Conservation (phyloP, 106 monocot species). For the Dendrobium nobile region DNA sequence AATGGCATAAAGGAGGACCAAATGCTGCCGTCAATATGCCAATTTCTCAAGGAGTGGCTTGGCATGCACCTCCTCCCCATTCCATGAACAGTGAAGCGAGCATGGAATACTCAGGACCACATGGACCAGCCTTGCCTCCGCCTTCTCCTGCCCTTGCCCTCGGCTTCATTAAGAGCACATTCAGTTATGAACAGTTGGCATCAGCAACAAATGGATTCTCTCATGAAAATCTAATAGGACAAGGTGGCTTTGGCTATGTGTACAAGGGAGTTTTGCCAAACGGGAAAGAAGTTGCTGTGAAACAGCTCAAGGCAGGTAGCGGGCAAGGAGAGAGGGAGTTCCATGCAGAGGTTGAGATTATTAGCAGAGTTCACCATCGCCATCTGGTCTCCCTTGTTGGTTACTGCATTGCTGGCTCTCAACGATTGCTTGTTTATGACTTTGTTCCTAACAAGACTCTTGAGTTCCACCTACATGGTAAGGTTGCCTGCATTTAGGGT, state of each 20-base stretch:
- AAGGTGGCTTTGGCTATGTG: constrained; percentile 85
- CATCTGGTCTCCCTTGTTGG: constrained; percentile 85
- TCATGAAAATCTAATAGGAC: constrained; percentile 58
- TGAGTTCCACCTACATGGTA: constrained; percentile 79
- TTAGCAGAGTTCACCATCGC: constrained; percentile 86
- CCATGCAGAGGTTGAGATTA: constrained; percentile 89
- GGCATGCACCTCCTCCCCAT: constrained; percentile 17
- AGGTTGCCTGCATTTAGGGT: background rate
- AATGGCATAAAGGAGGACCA: constrained; percentile 12
- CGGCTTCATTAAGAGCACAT: constrained; percentile 68
- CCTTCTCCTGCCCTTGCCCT: constrained; percentile 31
- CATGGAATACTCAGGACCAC: constrained; percentile 44
- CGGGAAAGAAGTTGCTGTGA: constrained; percentile 77
- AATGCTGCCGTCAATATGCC: constrained; percentile 19
- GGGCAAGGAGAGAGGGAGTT: constrained; percentile 89
- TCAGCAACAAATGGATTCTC: constrained; percentile 58
- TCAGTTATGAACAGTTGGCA: constrained; percentile 73
- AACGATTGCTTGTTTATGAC: constrained; percentile 81
- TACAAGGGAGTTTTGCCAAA: constrained; percentile 67
- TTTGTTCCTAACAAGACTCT: constrained; percentile 84
- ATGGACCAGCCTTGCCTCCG: constrained; percentile 32
- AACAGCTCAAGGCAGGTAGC: constrained; percentile 70
- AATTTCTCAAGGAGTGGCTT: constrained; percentile 18
- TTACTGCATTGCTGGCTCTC: constrained; percentile 59
- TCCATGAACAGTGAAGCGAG: constrained; percentile 31